Percentiles rank a stretch among this genome's conserved stretches.
phyloP scores from a whole-genome alignment of 305 asterid species.

The Fraxinus albicans region DNA sequence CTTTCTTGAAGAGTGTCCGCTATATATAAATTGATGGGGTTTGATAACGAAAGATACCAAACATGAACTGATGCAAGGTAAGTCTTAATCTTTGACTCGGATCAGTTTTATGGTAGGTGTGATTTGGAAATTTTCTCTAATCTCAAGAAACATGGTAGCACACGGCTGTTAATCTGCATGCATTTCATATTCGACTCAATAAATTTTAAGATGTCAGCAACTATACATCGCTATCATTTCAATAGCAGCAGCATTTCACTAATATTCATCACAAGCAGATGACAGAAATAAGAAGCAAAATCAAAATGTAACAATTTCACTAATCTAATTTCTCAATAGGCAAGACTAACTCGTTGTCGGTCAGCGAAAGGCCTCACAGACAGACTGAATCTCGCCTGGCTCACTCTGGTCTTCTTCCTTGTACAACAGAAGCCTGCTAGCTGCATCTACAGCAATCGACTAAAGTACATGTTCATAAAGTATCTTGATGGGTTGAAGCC shows the following conservation, averaged over 20 bases:
- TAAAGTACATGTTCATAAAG: constrained; percentile 85
- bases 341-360: constrained; percentile 18
- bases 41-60: constrained; percentile 2
- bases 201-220: background rate
- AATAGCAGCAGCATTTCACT: background rate
- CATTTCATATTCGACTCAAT: background rate
- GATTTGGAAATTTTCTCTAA: background rate
- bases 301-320: constrained; percentile 16
- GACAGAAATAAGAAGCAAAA: background rate
- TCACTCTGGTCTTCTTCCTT: background rate
- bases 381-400: background rate
- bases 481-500: constrained; percentile 97
- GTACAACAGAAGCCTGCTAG: constrained; percentile 21
- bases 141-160: background rate
- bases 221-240: background rate
- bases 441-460: constrained; percentile 50
- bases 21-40: background rate
- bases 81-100: background rate
- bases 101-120: background rate
- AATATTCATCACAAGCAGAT: background rate
- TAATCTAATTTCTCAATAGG: constrained; percentile 26
- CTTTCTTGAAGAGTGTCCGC: background rate
- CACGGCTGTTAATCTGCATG: background rate
- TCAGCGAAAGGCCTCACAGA: background rate
- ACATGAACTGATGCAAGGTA: background rate